Evolutionary conservation across 176 grass and related monocot species (phyloP).

Genomic region (Oryza nivara): DNA sequence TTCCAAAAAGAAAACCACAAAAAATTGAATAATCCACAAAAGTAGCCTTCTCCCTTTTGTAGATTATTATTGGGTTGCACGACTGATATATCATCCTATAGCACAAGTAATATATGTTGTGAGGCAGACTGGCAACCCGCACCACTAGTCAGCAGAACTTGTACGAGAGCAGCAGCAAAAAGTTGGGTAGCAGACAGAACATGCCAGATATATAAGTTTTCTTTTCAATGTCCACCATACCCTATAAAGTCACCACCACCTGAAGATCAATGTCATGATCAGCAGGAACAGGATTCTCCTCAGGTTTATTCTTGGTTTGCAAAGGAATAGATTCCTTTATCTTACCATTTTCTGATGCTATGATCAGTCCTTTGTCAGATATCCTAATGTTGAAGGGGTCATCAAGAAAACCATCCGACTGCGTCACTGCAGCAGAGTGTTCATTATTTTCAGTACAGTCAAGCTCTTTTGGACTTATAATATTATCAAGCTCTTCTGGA

Average conservation of each 20-base stretch:
- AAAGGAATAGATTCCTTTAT: constrained; percentile 45
- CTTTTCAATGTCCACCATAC: constrained; percentile 9
- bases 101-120: constrained; percentile 26
- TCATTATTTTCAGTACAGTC: constrained; percentile 11
- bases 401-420: constrained; percentile 36
- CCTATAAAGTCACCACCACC: constrained; percentile 46
- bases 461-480: neutral
- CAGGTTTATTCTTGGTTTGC: constrained; percentile 34
- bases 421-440: constrained; percentile 30
- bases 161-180: constrained; percentile 31
- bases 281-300: constrained; percentile 44
- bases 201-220: constrained; percentile 33
- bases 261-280: constrained; percentile 54
- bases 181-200: neutral
- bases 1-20: constrained; percentile 34
- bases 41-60: constrained; percentile 13
- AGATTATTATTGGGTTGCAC: constrained; percentile 43
- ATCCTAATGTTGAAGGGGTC: constrained; percentile 45
- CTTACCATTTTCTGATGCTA: constrained; percentile 39
- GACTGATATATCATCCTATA: constrained; percentile 34
- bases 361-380: constrained; percentile 28
- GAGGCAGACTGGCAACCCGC: constrained; percentile 25
- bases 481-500: neutral
- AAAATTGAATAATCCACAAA: constrained; percentile 39
- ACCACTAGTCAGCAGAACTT: constrained; percentile 29